Evolutionary conservation across 805 yeast species (phyloP).

Genomic region (Candida verbasci): DNA sequence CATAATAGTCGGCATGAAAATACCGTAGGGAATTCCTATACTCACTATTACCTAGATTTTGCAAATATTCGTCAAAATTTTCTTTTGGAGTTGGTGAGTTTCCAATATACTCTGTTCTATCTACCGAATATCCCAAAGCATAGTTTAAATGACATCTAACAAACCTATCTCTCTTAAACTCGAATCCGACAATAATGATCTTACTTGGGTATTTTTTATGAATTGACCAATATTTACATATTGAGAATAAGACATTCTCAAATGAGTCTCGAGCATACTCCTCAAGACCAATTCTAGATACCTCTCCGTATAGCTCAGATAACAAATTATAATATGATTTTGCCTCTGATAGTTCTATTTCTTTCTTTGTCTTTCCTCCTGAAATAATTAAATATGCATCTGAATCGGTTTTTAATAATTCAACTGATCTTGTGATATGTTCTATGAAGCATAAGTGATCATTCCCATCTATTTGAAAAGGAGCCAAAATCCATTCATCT

Average conservation of each 20-base stretch:
- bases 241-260: conserved; percentile 66
- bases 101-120: conserved; percentile 47
- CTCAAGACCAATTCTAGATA: conserved; percentile 45
- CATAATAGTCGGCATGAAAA: conserved; percentile 57
- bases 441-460: conserved; percentile 65
- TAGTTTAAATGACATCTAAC: conserved; percentile 45
- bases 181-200: conserved; percentile 67
- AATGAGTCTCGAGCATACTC: conserved; percentile 77
- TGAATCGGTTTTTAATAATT: conserved; percentile 24
- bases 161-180: conserved; percentile 64
- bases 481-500: conserved; percentile 62
- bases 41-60: conserved; percentile 47
- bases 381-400: conserved; percentile 42
- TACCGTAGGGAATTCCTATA: conserved; percentile 46
- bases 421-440: conserved; percentile 50
- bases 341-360: conserved; percentile 57
- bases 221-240: conserved; percentile 49
- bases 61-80: conserved; percentile 36
- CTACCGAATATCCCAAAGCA: conserved; percentile 41
- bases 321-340: conserved; percentile 51
- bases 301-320: conserved; percentile 16
- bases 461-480: conserved; percentile 64
- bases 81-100: conserved; percentile 50
- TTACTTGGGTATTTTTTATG: conserved; percentile 43
- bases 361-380: conserved; percentile 70